Evolutionary conservation across 345 rosid genomes (phyloP).

Genomic region (Hibiscus tridactylites): DNA sequence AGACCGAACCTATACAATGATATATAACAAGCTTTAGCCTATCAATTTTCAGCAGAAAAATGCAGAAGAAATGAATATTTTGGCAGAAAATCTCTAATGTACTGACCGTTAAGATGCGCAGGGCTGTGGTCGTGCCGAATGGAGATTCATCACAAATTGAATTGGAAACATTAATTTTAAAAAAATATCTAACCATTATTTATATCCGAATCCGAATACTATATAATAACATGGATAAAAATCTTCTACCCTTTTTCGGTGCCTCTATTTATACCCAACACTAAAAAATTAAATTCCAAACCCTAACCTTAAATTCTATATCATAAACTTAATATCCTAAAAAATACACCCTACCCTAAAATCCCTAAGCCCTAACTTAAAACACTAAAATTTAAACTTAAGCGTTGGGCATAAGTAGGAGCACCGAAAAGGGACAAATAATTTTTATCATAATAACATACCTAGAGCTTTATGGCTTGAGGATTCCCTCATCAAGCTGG

Average conservation of each 20-base stretch:
- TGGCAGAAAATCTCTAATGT: not conserved
- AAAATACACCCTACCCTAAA: no score
- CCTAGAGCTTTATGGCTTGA: conserved; percentile 64
- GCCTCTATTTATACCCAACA: no score
- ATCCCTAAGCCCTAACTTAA: no score
- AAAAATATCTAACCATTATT: not conserved
- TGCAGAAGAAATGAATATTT: not conserved
- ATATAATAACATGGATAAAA: not conserved
- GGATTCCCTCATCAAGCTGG: conserved; percentile 69
- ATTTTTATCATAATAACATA: conserved; percentile 3
- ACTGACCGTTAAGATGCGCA: conserved; percentile 71
- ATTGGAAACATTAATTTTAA: not conserved
- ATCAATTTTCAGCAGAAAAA: not conserved
- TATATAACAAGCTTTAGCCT: not conserved
- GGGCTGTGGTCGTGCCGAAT: conserved; percentile 28
- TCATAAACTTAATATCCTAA: no score
- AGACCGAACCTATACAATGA: conserved; percentile 53
- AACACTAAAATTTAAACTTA: no score
- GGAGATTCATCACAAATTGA: not conserved
- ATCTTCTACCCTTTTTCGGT: no score
- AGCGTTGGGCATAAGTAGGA: no score
- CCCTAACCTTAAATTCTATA: no score
- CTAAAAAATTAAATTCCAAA: no score
- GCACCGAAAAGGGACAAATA: no score
- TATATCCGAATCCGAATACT: no score